Evolutionary conservation across 768 basidiomycete species (phyloP).

Genomic region (Asterophora parasitica): DNA sequence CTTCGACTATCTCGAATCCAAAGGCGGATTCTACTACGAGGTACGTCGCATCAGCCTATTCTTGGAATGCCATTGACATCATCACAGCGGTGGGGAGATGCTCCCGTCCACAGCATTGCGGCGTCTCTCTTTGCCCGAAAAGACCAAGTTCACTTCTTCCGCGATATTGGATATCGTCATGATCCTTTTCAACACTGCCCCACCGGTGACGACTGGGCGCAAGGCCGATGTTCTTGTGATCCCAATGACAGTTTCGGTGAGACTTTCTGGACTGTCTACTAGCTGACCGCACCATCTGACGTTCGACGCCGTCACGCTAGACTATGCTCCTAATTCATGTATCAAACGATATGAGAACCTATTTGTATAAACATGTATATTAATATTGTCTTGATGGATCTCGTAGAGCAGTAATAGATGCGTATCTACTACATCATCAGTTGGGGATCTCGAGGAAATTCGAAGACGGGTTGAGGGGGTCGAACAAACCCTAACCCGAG

Average conservation of each 20-base stretch:
- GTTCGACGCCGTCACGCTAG: conserved; percentile 23
- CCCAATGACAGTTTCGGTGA: conserved; percentile 64
- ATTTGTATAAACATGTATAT: conserved; percentile 21
- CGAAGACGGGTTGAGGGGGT: no score
- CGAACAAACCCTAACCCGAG: conserved; percentile 2
- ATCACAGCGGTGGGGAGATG: conserved; percentile 72
- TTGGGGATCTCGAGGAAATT: no score
- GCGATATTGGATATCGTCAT: conserved; percentile 78
- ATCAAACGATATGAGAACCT: conserved; percentile 32
- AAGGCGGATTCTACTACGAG: conserved; percentile 92
- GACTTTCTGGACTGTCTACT: conserved; percentile 24
- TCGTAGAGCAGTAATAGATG: no score
- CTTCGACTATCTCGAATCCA: conserved; percentile 75
- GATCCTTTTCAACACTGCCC: conserved; percentile 78
- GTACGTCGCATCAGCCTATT: conserved; percentile 29
- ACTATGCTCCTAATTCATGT: conserved; percentile 40
- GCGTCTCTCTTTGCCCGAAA: conserved; percentile 65
- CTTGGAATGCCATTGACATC: not conserved
- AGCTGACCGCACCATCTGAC: not conserved
- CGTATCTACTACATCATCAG: no score
- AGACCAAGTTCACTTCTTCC: conserved; percentile 74
- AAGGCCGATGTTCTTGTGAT: conserved; percentile 70
- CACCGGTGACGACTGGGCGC: conserved; percentile 46
- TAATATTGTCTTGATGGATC: not conserved
- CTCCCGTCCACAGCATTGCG: conserved; percentile 78